Evolutionary conservation across 2,329 filamentous ascomycete genomes (phyloP), one percentile per base, ranked within the genome.

Genomic region (Chaetomium globosum): DNA sequence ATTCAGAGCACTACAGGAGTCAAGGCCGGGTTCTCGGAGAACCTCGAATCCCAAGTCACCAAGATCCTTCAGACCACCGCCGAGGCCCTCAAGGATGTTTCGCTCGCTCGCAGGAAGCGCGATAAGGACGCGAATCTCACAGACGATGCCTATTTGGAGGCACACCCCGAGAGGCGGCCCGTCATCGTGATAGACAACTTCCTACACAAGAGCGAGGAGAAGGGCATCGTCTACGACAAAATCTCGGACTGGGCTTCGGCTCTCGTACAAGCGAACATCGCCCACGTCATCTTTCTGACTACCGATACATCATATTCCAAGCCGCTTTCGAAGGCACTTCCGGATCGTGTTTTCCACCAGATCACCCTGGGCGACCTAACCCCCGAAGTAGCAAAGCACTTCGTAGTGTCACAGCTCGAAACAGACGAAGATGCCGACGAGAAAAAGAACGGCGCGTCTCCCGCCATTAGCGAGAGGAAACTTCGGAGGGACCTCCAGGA

Each of bases 181-280:
- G 89, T 97, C 5, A 87, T 98, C 4, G 88, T 98, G 9, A 90
- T 97, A 61, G 92, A 97, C 75, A 97, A 96, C 74, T 98, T 96
- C 78, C 77, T 96, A 13, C 89, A 95, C 79, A 94, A 93, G 78
- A 88, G 82, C 61, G 84, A 89, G 43, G 87, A 89, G 31, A 83
- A 82, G 64, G 80, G 80, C 46, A 79, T 89, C n/a, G 82, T 93
- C 23, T 91, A 91, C 65, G 89, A 93, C 68, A 92, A 91, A 74
- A 82, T 94, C 57, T 88, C 93, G 0, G 92, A 97, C 73, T 98
- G 94, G 92, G 93, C 93, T 1, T 93, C 95, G 4, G 83, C 87
- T 1, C 80, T 97, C 31, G 93, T 95, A 0, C 91, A 92, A 54
- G 89, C 89, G 60, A 97, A 97, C 69, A 84, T 96, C 52, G 94